These are phyloP conservation scores for Talaromyces sp. DNA, from an alignment of 2,329 filamentous ascomycete genomes.

Conservation along the genomic window DNA sequence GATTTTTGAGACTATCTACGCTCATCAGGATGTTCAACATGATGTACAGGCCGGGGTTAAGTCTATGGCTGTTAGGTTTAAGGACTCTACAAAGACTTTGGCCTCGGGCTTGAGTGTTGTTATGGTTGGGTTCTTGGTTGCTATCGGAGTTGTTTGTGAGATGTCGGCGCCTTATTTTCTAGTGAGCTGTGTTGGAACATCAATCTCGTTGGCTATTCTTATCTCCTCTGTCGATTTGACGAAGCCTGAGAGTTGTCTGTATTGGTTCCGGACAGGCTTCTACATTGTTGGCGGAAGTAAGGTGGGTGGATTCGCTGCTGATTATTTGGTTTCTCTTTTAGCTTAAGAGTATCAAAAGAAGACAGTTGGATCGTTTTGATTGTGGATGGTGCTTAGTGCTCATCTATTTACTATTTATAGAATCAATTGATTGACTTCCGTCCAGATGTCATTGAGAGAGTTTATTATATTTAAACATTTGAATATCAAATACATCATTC, in stretches of 20 bases:
- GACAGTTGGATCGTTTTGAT: neutral
- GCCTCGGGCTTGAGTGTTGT: neutral
- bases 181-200: neutral
- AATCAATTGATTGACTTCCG: no score
- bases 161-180: neutral
- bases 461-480: no score
- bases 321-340: neutral
- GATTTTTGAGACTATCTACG: constrained; percentile 3
- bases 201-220: neutral
- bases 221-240: neutral
- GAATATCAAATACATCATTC: no score
- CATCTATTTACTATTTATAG: no score
- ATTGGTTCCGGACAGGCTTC: neutral
- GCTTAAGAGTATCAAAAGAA: neutral
- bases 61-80: constrained; percentile 1
- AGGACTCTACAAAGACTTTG: neutral
- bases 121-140: neutral
- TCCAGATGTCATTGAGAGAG: no score
- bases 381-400: no score
- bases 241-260: neutral
- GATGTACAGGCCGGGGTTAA: constrained; percentile 1
- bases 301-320: neutral
- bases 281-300: neutral
- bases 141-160: neutral
- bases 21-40: neutral